Evolutionary conservation across 164 flowering plant genomes (phyloP), one percentile per base, ranked within the genome.

Genomic region (Aristolochia fimbriata): DNA sequence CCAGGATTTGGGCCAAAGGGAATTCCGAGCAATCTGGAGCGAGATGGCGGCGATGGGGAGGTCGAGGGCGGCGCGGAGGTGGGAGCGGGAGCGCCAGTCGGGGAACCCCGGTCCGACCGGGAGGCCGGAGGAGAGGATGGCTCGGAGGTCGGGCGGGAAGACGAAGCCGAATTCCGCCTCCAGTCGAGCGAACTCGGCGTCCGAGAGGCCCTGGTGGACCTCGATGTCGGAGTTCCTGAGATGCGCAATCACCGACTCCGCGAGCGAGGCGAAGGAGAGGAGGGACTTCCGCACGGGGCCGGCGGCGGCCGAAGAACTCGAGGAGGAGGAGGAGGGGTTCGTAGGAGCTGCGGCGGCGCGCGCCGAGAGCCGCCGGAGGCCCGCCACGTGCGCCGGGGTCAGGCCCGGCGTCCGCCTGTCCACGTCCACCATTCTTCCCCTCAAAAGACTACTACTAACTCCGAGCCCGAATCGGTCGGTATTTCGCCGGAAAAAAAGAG

Each of bases 101-200:
- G 99, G 99, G 68, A 94, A 94, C 14, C 96, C 96, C 0, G 97
- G 81, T 4, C 89, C 97, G 16, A 80, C 68, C 0, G 97, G 97
- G 23, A 94, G 65, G 7, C 91, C 96, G 15, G 93, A 81, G 13
- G 88, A 80, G 43, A 94, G 83, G 15, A 94, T 75, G 37, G 91
- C 96, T 2, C 81, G 74, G 37, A 94, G 81, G 62, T 94, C 99
- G 1, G 99, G 99, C 0, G 99, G 99, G 66, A 94, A 94, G 4
- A 72, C 68, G 77, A 93, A 93, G 6, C 91, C 87, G 68, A 94
- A 86, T 72, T 91, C 95, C 0, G 97, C 95, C 56, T 94, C 99
- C 0, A 81, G 76, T 0, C 77, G 65, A 12, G 93, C 89, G 65
- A 94, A 85, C 69, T 91, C 97, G 13, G 87, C 55, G 43, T 83